Base-by-base conservation (phyloP, 176 grass and related monocot species). In the Avena insularis region DNA sequence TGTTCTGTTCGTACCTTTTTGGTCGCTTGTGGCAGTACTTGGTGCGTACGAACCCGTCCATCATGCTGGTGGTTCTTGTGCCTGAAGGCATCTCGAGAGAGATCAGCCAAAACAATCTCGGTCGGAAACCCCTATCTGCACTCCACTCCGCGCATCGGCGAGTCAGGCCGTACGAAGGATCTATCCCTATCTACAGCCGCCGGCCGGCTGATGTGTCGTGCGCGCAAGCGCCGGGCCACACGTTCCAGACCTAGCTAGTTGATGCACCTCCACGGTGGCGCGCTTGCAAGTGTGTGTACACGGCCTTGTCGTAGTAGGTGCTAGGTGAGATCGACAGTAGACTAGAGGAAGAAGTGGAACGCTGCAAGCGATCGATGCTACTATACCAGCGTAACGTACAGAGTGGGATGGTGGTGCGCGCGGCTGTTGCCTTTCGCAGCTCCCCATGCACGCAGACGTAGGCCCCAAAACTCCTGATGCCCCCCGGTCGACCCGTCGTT, bases 391-490 rank as follows among this genome's bases (percentile, higher is more conserved):
- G 38, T 6, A 40, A 6, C 5, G 5, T 5, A 5, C 38, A 5
- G 38, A 6, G 38, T 40, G 38, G 38, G 38, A 40, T 40, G 38
- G 38, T 40, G 38, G 38, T 40, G 38, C 43, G 20, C 66, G 31
- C n/a, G 9, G 17, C 1, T 29, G 38, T 40, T 0, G 33, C 69
- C 69, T 71, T 71, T 71, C 38, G 69, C 69, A 11, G 7, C 69
- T 71, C 38, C 69, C 69, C 19, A 71, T 71, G 69, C 69, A 47
- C 40, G 43, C 70, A 48, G 70, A 73, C 70, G 70, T 73, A 73
- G 70, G 70, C 43, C 4, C 43, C 8, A 25, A 73, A 73, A 47
- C 20, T 43, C 40, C 40, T 43, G 40, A 43, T 43, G 29, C 29
- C 29, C 29, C 29, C 38, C 6, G 38, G 6, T 40, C 38, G 38